These are phyloP conservation scores for Flaveria sonorensis DNA, from an alignment of 129 eudicot genomes.

Conservation along the genomic window DNA sequence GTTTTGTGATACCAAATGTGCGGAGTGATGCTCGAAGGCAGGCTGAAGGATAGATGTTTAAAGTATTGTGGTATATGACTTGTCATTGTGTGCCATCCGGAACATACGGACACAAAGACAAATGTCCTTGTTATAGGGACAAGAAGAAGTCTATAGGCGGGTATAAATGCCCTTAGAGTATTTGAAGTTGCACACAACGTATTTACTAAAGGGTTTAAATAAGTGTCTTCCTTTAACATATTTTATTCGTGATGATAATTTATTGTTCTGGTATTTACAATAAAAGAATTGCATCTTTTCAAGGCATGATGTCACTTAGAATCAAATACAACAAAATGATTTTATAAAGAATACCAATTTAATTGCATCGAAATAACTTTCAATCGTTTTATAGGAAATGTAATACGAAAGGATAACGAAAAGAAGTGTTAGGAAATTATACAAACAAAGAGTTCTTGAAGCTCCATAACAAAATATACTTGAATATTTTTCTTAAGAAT, in stretches of 20 bases:
- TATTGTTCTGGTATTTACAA: background rate
- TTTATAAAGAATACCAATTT: background rate
- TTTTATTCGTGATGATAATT: background rate
- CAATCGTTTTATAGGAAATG: background rate
- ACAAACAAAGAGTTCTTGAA: background rate
- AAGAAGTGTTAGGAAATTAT: background rate
- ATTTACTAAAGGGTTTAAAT: background rate
- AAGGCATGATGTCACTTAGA: background rate
- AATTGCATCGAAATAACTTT: background rate
- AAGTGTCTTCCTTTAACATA: background rate
- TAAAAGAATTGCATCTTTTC: constrained; percentile 12
- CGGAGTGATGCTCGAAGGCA: constrained; percentile 72
- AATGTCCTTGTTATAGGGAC: constrained; percentile 87
- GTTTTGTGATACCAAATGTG: constrained; percentile 64
- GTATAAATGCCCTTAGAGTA: constrained; percentile 65
- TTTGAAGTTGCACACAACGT: background rate
- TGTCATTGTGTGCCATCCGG: constrained; percentile 91
- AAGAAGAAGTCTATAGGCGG: constrained; percentile 70
- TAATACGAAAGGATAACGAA: background rate
- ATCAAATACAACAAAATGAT: background rate
- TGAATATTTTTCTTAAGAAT: background rate
- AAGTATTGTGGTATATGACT: constrained; percentile 80
- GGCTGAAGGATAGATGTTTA: constrained; percentile 56
- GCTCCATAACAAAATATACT: background rate
- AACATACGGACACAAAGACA: constrained; percentile 68